These are phyloP conservation scores for Boletus rufocinnamomeus DNA, from an alignment of 768 basidiomycete genomes.

Conservation along the genomic window DNA sequence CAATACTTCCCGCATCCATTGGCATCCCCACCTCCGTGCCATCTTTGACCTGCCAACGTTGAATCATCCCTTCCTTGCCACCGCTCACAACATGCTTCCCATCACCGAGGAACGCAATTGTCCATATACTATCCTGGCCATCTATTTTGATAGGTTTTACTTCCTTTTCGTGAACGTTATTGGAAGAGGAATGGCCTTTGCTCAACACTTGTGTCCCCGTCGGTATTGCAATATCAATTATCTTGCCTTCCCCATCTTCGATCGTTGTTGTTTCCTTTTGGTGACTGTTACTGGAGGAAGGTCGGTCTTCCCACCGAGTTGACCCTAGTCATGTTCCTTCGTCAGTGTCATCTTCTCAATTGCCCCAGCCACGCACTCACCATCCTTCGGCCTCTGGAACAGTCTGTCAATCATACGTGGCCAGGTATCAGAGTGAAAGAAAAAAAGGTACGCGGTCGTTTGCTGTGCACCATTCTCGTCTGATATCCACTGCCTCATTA, in stretches of 20 bases:
- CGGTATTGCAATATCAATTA: too few relatives aligned
- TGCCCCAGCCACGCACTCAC: not conserved
- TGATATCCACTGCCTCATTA: too few relatives aligned
- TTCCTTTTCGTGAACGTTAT: not conserved
- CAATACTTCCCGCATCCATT: not conserved
- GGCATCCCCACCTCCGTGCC: not conserved
- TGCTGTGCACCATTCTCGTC: too few relatives aligned
- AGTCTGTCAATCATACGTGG: not conserved
- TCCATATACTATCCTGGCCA: not conserved
- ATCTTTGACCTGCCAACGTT: not conserved
- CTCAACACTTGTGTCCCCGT: not conserved
- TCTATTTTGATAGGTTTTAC: not conserved
- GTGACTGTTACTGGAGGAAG: too few relatives aligned
- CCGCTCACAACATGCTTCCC: not conserved
- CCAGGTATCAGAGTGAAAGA: not conserved
- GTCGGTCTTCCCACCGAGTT: too few relatives aligned
- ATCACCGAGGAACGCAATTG: not conserved
- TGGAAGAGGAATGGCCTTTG: too few relatives aligned
- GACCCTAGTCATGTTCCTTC: too few relatives aligned
- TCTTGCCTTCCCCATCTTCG: too few relatives aligned
- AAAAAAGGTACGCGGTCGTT: too few relatives aligned
- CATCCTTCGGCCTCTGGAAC: too few relatives aligned
- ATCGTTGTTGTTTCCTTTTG: too few relatives aligned
- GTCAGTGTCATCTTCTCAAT: not conserved
- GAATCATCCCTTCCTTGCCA: not conserved